These are phyloP conservation scores for Peniophora sp. DNA, from an alignment of 1,284 basidiomycete genomes.

Conservation along the genomic window DNA sequence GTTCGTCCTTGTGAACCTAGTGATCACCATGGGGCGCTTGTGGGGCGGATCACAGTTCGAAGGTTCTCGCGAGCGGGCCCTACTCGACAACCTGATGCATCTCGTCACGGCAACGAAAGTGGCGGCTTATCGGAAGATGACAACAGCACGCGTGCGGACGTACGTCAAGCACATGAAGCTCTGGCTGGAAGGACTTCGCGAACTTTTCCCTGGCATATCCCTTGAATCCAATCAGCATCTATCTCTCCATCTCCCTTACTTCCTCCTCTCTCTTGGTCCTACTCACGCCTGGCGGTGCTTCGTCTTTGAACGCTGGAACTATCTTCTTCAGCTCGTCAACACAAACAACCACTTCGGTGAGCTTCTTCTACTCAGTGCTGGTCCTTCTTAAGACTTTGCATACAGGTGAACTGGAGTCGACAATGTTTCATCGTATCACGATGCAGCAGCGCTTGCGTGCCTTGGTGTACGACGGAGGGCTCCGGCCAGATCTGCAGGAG, in stretches of 20 bases:
- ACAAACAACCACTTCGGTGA: conserved; percentile 24
- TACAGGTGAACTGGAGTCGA: conserved; percentile 4
- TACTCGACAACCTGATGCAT: conserved; percentile 30
- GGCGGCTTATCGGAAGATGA: conserved; percentile 16
- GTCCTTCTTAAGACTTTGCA: not conserved
- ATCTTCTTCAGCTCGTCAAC: conserved; percentile 20
- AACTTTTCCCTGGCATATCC: conserved; percentile 20
- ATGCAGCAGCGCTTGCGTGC: conserved; percentile 2
- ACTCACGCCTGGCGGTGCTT: conserved; percentile 27
- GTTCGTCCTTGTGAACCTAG: conserved; percentile 19
- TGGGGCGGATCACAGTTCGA: conserved; percentile 22
- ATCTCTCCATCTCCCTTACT: conserved; percentile 22
- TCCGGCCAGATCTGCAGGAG: not conserved
- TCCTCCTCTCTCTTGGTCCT: conserved; percentile 25
- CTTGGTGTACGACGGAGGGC: not conserved
- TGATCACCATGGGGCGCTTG: conserved; percentile 23
- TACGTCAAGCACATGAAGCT: conserved; percentile 20
- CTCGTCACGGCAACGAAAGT: conserved; percentile 26
- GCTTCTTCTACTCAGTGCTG: not conserved
- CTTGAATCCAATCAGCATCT: conserved; percentile 31
- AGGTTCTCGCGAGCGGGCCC: conserved; percentile 10
- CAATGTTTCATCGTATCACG: conserved; percentile 2
- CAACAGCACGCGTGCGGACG: conserved; percentile 8
- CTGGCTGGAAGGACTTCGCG: conserved; percentile 21
- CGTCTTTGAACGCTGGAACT: conserved; percentile 27